Base-by-base conservation (phyloP, 2,329 filamentous ascomycete species). In the Akanthomyces uredinophilus region DNA sequence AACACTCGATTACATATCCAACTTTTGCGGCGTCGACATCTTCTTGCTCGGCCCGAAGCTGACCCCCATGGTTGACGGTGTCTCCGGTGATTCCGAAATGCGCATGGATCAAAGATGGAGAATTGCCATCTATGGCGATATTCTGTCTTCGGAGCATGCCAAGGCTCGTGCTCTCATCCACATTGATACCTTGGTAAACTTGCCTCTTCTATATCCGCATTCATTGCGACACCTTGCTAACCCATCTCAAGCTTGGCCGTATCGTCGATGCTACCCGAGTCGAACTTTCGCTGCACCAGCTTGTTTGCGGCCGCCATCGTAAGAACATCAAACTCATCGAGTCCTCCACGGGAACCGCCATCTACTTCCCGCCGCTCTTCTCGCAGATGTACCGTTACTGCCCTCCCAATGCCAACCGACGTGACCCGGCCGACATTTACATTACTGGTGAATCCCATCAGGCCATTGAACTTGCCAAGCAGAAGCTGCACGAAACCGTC, bases 321-420 rank as follows among this genome's bases (percentile, higher is more conserved):
- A 96, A 96, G 80, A 97, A 97, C 74, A 96, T 99, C 79, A 98
- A 98, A 79, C 80, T 95, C 70, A 97, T 99, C 71, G 95, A 99
- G 76, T 96, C 95, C 16, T 87, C 90, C 32, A 98, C 95, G 16
- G 92, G 93, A 70, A 98, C 95, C 10, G 94, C 95, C 66, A 98
- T 99, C 70, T 99, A 99, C 78, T 98, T 99, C 72, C 95, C 95
- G 32, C 92, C 93, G 8, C 90, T 94, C 1, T 98, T 98, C 73
- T 93, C 94, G 16, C 87, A 89, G 63, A 88, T 97, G 66, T 97
- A 95, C 72, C 90, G 91, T 64, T 99, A 96, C 74, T 91, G 88
- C 59, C 93, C 94, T 1, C 86, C 87, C 8, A 91, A 90, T 66
- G 92, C 92, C 22, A 86, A 86, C 61, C 87, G 91, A 63, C 87